Base-by-base conservation (phyloP, 2,329 filamentous ascomycete genomes). In the Aspergillus carbonarius region DNA sequence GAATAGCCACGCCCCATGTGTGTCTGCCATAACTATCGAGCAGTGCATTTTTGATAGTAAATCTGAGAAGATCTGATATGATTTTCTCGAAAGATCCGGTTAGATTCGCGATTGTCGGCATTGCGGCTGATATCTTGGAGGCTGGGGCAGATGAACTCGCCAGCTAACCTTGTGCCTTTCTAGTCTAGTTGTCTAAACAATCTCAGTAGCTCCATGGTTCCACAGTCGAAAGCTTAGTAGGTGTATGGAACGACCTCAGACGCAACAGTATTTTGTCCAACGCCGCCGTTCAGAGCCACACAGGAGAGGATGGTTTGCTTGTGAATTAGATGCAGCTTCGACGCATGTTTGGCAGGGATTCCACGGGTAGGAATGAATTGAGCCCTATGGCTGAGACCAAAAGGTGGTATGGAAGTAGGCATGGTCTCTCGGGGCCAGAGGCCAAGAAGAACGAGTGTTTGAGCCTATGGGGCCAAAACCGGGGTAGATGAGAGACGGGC, bases 391-490 rank as follows among this genome's bases (percentile, higher is more conserved):
- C 17, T 15, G 15, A 48, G n/a, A 6, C 15, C n/a, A 12, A 10
- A n/a, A 30, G 37, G 23, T 32, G 25, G 35, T 9, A 35, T n/a
- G 15, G 37, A 34, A 8, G 25, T 30, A 37, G 51, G 44, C 32
- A 20, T 39, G 10, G 20, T 34, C 6, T 30, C 37, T 40, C 18
- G 39, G 27, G 17, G 37, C 23, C 27, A 30, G 27, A 17, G 39
- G 37, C 40, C 37, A 54, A 32, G 37, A 15, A 13, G 35, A 54
- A 54, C 51, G 25, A 54, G 51, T 54, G 51, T 54, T 54, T 54
- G 51, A 54, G 35, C n/a, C 12, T 30, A 37, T 32, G 51, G 51
- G 51, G 51, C 25, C 51, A 40, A 54, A 54, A 54, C 51, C 25
- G 51, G 39, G 51, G 51, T 18, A 27, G 10, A 18, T 40, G 5